Conservation (phyloP, 352 stramenopile genomes). For the Phytophthora fragariae region DNA sequence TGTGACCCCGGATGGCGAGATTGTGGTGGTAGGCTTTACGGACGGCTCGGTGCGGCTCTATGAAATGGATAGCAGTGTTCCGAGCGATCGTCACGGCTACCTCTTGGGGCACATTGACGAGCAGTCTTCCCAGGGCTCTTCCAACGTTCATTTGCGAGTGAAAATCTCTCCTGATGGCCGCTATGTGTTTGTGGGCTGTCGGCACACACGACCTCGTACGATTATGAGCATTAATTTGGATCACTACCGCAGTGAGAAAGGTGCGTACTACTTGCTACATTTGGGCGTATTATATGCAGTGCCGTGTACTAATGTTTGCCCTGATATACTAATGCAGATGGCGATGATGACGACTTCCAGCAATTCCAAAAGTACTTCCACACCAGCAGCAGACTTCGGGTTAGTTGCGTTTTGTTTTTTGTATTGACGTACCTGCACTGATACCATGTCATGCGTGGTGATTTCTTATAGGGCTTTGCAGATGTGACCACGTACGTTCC, state of each 20-base stretch:
- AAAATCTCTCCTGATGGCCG: constrained; percentile 82
- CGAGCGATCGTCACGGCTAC: constrained; percentile 83
- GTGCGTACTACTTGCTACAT: constrained; percentile 39
- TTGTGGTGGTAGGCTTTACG: constrained; percentile 83
- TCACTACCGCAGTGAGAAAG: constrained; percentile 84
- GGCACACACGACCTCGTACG: constrained; percentile 58
- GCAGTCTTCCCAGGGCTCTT: constrained; percentile 61
- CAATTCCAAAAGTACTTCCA: constrained; percentile 84
- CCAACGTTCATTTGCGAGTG: constrained; percentile 64
- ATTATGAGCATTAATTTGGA: constrained; percentile 88
- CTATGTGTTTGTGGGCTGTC: constrained; percentile 86
- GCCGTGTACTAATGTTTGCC: constrained; percentile 6
- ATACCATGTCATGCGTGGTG: background rate
- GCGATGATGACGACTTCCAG: constrained; percentile 81
- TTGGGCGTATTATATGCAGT: background rate
- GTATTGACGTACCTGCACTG: background rate
- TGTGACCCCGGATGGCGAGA: constrained; percentile 80
- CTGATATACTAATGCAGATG: constrained; percentile 46
- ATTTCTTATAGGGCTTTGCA: constrained; percentile 69
- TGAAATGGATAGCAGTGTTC: constrained; percentile 87
- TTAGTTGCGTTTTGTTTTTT: constrained; percentile 34
- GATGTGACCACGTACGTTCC: constrained; percentile 64
- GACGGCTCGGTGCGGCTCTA: constrained; percentile 83
- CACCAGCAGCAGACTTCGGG: constrained; percentile 61
- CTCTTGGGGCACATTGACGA: constrained; percentile 85